Base-by-base conservation (phyloP, 305 asterid genomes). In the Ilex paraguariensis region DNA sequence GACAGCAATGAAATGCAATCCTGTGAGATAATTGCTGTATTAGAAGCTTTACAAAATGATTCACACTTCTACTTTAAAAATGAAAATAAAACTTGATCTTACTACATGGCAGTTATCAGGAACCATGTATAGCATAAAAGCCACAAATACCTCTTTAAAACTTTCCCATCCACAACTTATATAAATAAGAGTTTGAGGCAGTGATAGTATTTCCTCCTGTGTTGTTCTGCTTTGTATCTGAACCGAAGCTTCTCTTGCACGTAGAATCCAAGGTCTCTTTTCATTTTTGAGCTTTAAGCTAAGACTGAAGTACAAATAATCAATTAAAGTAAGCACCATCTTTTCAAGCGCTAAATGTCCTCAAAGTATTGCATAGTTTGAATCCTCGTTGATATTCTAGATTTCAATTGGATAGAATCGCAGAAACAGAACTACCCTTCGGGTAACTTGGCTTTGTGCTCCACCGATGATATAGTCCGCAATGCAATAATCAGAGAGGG, bases 161-260 rank as follows among this genome's bases (percentile, higher is more conserved):
- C 94, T 88, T 72, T 84, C 90, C 98, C 98, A 91, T 63, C 98
- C 95, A 16, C 95, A 91, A 81, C 98, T 91, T 61, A 88, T 87
- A 57, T 91, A 91, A 57, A 91, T 86, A 32, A 88, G 89, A 61
- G 91, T 88, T 78, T 81, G 78, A 56, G 96, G 98, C 71, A 82
- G 75, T 60, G 82, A 69, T n/a, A 31, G 79, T 33, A 66, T 72
- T 65, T 86, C 87, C 61, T 77, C 87, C 71, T 70, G 77, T 57
- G 46, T 72, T 54, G 74, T 57, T 54, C 60, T 67, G 68, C 64
- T 74, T 70, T 72, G 67, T 60, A 62, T 75, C 54, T 75, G 84
- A 73, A 78, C 85, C 56, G 96, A 84, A 66, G 85, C 73, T 71
- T 86, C 96, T 78, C 75, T 82, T 56, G 85, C 90, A 40, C 96